phyloP scores from a whole-genome alignment of 148 eudicot species.

The Pharnaceum exiguum region DNA sequence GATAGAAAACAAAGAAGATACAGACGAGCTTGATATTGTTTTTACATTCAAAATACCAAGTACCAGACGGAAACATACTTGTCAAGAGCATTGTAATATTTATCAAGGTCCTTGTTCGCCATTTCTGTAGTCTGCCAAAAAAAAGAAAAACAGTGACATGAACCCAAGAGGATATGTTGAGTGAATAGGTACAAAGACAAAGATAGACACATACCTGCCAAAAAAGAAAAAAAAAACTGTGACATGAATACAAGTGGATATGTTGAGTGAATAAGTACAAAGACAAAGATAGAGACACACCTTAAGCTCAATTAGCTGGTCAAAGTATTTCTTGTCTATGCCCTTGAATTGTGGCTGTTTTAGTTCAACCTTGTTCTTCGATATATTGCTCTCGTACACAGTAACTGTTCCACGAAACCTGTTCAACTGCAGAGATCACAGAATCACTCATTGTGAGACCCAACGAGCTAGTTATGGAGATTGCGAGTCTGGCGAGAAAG shows the following conservation, averaged over 20 bases:
- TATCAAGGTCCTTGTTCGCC: constrained; percentile 98
- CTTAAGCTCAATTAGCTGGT: constrained; percentile 93
- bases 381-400: constrained; percentile 83
- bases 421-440: constrained; percentile 55
- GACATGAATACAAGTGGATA: constrained; percentile 11
- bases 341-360: constrained; percentile 94
- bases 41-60: no score
- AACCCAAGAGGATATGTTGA: neutral
- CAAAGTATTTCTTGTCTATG: constrained; percentile 89
- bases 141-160: constrained; percentile 12
- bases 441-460: neutral
- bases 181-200: constrained; percentile 1
- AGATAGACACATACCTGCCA: constrained; percentile 49
- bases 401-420: constrained; percentile 71
- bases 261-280: constrained; percentile 1
- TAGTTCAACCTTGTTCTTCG: constrained; percentile 76
- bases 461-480: no score
- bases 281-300: constrained; percentile 25
- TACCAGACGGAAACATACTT: constrained; percentile 54
- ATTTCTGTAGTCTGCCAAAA: constrained; percentile 87
- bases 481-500: no score
- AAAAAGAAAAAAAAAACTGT: no score
- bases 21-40: no score
- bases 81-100: constrained; percentile 96
- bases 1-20: constrained; percentile 8